Conservation (phyloP, 1,284 basidiomycete genomes). For the Anthracocystis setariae region DNA sequence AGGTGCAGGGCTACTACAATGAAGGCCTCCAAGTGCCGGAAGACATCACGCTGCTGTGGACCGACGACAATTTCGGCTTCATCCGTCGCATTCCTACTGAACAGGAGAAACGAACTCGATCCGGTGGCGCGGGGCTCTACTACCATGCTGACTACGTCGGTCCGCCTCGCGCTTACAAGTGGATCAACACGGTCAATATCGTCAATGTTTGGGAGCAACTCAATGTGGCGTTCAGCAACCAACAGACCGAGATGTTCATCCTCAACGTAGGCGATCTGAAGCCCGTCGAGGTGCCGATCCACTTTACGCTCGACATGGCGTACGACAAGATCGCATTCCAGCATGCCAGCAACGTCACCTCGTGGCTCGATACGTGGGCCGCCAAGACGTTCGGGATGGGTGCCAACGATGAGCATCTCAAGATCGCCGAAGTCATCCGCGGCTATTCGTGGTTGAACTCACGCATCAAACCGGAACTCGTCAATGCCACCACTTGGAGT, state of each 20-base stretch:
- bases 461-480: constrained; percentile 76
- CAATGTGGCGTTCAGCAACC: constrained; percentile 39
- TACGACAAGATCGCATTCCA: constrained; percentile 71
- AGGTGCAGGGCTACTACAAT: constrained; percentile 77
- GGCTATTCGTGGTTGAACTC: constrained; percentile 75
- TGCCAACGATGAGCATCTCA: constrained; percentile 66
- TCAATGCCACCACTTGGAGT: constrained; percentile 75
- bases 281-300: constrained; percentile 75
- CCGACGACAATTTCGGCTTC: constrained; percentile 68
- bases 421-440: constrained; percentile 72
- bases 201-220: constrained; percentile 53
- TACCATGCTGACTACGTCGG: constrained; percentile 72
- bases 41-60: constrained; percentile 69
- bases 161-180: constrained; percentile 68
- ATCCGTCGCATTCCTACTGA: constrained; percentile 68
- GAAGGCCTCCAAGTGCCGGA: constrained; percentile 70
- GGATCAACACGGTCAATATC: constrained; percentile 64
- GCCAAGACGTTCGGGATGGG: constrained; percentile 74
- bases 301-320: constrained; percentile 76
- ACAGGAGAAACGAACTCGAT: constrained; percentile 71
- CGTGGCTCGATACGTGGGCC: constrained; percentile 74
- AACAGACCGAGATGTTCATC: constrained; percentile 66
- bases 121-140: constrained; percentile 77
- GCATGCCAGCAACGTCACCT: constrained; percentile 66
- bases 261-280: constrained; percentile 75